Conservation (phyloP, 2,329 filamentous ascomycete species). For the Neofusicoccum sp. region DNA sequence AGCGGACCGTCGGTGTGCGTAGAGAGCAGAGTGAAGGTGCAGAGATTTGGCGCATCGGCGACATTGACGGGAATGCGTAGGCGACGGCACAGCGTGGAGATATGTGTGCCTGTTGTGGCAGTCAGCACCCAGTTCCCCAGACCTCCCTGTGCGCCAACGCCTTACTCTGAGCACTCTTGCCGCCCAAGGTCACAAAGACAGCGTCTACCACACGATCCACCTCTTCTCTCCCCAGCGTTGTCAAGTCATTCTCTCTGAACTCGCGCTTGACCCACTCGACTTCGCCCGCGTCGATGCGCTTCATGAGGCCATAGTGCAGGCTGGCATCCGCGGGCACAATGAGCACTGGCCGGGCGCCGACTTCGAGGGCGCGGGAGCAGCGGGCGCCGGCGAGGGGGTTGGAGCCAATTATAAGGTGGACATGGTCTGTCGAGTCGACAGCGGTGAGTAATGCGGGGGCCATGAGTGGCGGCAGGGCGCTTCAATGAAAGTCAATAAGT, state of each 20-base stretch:
- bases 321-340: constrained; percentile 69
- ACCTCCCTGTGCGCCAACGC: neutral
- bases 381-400: constrained; percentile 86
- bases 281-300: constrained; percentile 66
- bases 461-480: constrained; percentile 34
- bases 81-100: constrained; percentile 74
- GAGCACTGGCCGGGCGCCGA: constrained; percentile 79
- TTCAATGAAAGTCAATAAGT: neutral
- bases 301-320: constrained; percentile 62
- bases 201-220: constrained; percentile 81
- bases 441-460: constrained; percentile 68
- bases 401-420: constrained; percentile 84
- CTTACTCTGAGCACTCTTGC: constrained; percentile 53
- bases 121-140: constrained; percentile 20
- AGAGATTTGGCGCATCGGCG: constrained; percentile 81
- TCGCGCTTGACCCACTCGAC: constrained; percentile 66
- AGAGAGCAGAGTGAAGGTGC: constrained; percentile 86
- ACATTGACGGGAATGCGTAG: constrained; percentile 92
- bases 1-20: constrained; percentile 88
- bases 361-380: constrained; percentile 76
- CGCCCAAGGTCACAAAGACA: constrained; percentile 78
- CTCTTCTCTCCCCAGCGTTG: constrained; percentile 75
- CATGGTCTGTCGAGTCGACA: constrained; percentile 67
- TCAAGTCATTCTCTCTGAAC: constrained; percentile 74
- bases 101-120: constrained; percentile 57